Conservation (phyloP, 2,329 filamentous ascomycete species). For the Diaporthe batatas region DNA sequence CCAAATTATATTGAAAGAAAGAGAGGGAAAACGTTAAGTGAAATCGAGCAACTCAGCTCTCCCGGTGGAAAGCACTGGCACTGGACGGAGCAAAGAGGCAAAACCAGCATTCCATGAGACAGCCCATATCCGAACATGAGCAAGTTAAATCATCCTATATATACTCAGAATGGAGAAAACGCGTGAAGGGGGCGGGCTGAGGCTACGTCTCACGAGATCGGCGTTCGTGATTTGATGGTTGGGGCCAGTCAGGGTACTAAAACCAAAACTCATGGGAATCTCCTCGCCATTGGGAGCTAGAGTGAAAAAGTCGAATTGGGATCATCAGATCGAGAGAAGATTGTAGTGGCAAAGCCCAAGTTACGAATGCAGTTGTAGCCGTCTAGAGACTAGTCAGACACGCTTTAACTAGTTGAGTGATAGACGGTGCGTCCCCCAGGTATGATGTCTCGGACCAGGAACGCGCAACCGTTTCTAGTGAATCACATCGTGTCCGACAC, state of each 20-base stretch:
- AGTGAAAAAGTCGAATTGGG: slow-evolving; percentile 2
- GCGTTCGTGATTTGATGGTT: background rate
- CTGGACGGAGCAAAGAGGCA: background rate
- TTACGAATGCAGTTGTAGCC: slow-evolving; percentile 2
- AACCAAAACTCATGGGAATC: background rate
- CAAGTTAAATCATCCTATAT: background rate
- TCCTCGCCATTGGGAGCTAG: background rate
- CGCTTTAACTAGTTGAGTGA: slow-evolving; percentile 10
- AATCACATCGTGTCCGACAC: background rate
- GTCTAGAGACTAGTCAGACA: slow-evolving; percentile 21
- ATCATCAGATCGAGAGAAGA: background rate
- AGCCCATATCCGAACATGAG: background rate
- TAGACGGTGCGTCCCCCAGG: background rate
- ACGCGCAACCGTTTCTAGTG: background rate
- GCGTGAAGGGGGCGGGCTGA: background rate
- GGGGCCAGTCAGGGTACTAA: background rate
- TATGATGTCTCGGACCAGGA: slow-evolving; percentile 14
- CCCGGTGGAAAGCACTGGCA: background rate
- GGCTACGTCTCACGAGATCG: background rate
- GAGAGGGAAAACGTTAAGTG: background rate
- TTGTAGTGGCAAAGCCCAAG: background rate
- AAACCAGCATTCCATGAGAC: slow-evolving; percentile 5
- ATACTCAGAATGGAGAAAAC: background rate
- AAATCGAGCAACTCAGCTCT: background rate
- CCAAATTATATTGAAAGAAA: background rate